Evolutionary conservation across 768 basidiomycete genomes (phyloP).

Genomic region (Pleurotus djamor): DNA sequence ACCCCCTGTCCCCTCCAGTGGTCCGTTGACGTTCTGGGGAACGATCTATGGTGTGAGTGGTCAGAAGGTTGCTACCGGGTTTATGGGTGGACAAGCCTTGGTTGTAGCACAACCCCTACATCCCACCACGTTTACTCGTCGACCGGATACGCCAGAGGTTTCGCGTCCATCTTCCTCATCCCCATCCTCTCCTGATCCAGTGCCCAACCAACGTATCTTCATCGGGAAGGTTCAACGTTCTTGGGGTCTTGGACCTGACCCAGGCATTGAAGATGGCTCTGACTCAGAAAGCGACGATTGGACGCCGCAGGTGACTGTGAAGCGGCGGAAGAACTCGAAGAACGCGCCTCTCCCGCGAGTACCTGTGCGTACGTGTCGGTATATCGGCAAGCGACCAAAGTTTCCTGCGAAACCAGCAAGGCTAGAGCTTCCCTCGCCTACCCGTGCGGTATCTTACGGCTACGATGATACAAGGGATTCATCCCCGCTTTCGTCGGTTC

Average conservation of each 20-base stretch:
- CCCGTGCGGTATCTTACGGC: too few species aligned
- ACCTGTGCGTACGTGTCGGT: background rate
- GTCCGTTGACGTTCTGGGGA: constrained; percentile 24
- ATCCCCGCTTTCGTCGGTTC: background rate
- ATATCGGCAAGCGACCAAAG: background rate
- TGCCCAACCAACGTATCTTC: constrained; percentile 18
- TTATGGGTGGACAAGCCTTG: constrained; percentile 17
- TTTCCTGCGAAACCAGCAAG: background rate
- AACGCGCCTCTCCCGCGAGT: background rate
- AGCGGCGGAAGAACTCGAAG: background rate
- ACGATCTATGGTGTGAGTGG: constrained; percentile 25
- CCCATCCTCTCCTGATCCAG: background rate
- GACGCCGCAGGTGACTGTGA: too few species aligned
- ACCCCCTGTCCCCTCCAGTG: background rate
- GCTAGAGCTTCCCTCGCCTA: too few species aligned
- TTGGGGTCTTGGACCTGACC: constrained; percentile 21
- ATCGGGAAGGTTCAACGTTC: constrained; percentile 25
- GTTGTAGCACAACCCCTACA: constrained; percentile 9
- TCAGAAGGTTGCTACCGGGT: constrained; percentile 22
- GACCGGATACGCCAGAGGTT: too few species aligned
- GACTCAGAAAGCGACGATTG: too few species aligned
- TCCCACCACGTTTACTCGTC: background rate
- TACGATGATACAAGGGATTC: background rate
- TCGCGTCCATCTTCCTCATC: background rate
- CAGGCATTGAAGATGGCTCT: background rate